Percentiles rank a stretch among this genome's conserved stretches.
These are phyloP conservation scores for Inga laurina DNA, from an alignment of 306 rosid species.

Conservation along the genomic window DNA sequence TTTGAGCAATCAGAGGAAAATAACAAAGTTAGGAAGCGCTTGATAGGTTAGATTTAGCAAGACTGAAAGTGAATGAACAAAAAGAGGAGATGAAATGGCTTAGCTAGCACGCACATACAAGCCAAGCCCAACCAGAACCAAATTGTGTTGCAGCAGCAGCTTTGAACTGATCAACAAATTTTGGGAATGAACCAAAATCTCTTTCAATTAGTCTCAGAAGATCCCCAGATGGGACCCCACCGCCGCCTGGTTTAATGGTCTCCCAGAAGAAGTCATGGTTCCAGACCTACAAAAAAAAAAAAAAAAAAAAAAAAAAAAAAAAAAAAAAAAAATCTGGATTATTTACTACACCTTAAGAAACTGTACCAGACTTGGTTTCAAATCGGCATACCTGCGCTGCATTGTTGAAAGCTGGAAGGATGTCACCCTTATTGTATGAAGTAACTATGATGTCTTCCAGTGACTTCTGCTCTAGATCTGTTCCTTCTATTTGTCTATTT, in stretches of 20 bases:
- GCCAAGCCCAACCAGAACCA: conserved; percentile 99
- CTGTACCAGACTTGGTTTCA: neutral
- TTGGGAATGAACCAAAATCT: conserved; percentile 82
- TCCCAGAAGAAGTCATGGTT: conserved; percentile 98
- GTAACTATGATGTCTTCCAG: conserved; percentile 57
- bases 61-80: conserved; percentile 4
- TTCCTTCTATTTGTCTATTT: conserved; percentile 80
- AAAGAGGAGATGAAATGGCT: conserved; percentile 23
- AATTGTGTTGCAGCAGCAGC: conserved; percentile 80
- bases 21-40: neutral
- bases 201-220: conserved; percentile 80
- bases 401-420: conserved; percentile 82
- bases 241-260: conserved; percentile 88
- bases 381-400: conserved; percentile 73
- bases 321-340: neutral
- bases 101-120: conserved; percentile 64
- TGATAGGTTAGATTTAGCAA: conserved; percentile 15
- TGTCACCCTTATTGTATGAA: conserved; percentile 75
- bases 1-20: neutral
- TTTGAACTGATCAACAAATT: conserved; percentile 63
- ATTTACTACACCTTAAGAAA: neutral
- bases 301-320: neutral
- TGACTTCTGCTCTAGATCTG: conserved; percentile 62
- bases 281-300: conserved; percentile 56
- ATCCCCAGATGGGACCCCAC: conserved; percentile 82